Evolutionary conservation across 2,329 filamentous ascomycete genomes (phyloP).

Genomic region (Golovinomyces cichoracearum): DNA sequence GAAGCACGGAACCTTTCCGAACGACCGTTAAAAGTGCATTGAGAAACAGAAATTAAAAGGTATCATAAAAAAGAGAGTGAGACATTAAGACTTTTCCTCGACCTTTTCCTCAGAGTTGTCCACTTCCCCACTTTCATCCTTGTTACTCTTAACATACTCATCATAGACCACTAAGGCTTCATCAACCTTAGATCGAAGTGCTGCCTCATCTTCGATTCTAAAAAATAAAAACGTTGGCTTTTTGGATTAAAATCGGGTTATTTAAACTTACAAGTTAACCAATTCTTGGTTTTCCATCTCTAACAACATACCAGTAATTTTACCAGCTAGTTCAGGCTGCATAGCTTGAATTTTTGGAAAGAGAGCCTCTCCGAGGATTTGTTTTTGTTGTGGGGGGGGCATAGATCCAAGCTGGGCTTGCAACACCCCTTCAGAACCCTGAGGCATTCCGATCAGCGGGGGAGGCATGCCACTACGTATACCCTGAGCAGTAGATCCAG

Average conservation of each 20-base stretch:
- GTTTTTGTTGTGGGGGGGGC: slow-evolving; percentile 64
- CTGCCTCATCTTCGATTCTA: slow-evolving; percentile 69
- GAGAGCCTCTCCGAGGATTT: slow-evolving; percentile 88
- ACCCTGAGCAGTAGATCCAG: slow-evolving; percentile 16
- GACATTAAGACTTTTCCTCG: slow-evolving; percentile 26
- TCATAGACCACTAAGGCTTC: slow-evolving; percentile 95
- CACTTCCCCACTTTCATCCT: slow-evolving; percentile 15
- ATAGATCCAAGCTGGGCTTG: slow-evolving; percentile 31
- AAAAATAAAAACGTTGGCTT: slow-evolving; percentile 12
- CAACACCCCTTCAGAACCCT: slow-evolving; percentile 19
- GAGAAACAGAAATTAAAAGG: slow-evolving; percentile 7
- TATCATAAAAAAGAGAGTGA: slow-evolving; percentile 9
- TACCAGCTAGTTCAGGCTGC: slow-evolving; percentile 87
- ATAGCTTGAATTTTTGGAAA: slow-evolving; percentile 95
- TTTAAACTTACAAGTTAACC: slow-evolving; percentile 61
- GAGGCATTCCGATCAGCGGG: slow-evolving; percentile 12
- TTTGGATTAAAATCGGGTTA: background rate
- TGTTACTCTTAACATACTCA: slow-evolving; percentile 65
- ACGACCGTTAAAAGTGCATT: slow-evolving; percentile 10
- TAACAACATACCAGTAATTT: slow-evolving; percentile 98
- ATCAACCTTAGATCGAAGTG: slow-evolving; percentile 84
- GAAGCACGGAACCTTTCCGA: slow-evolving; percentile 13
- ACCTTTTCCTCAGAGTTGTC: slow-evolving; percentile 25
- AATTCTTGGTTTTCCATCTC: slow-evolving; percentile 97
- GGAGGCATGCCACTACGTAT: slow-evolving; percentile 15